Base-by-base conservation (phyloP, 2,329 filamentous ascomycete species). In the Neophaeococcomyces mojaviensis region DNA sequence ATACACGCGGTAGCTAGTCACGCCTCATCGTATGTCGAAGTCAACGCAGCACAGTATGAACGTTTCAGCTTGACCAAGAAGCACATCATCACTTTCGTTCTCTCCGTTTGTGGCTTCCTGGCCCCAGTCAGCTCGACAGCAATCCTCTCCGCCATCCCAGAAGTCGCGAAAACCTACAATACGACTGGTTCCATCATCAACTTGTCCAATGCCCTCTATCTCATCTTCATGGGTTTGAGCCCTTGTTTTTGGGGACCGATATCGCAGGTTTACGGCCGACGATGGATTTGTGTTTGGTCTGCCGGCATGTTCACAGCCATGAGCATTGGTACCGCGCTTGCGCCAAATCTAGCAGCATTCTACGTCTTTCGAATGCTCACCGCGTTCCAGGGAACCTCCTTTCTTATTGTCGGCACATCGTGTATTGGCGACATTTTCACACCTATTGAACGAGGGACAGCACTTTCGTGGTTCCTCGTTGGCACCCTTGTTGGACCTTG, bases 61-160 rank as follows among this genome's bases (percentile, higher is more conserved):
- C 73, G 74, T 15, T 74, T 88, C 50, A 74, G 81, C 0, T 64
- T 66, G 3, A 65, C 68, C 13, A 76, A 81, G 33, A 92, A 90
- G 63, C 60, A 72, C 2, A 58, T 79, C 50, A 84, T 90, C 43
- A 81, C 88, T 13, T 68, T 70, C 8, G 73, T 88, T 4, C 66
- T 89, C 43, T 82, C 84, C 0, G 86, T 82, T 59, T 88, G 84
- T 64, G 79, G 82, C 20, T 87, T 90, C 52, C 69, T 90, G 36
- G 81, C 86, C 1, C 86, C 86, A 0, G 77, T 87, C 19, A 84
- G 80, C 2, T 86, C 80, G 32, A 89, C 85, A 0, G 81, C 82
- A 1, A 78, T 89, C 7, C 65, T 90, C 10, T 75, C 84, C 1
- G 86, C 84, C 2, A 78, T 84, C 1, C 84, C 85, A 1, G 85